Conservation (phyloP, 306 rosid species). For the Trifolium dubium region DNA sequence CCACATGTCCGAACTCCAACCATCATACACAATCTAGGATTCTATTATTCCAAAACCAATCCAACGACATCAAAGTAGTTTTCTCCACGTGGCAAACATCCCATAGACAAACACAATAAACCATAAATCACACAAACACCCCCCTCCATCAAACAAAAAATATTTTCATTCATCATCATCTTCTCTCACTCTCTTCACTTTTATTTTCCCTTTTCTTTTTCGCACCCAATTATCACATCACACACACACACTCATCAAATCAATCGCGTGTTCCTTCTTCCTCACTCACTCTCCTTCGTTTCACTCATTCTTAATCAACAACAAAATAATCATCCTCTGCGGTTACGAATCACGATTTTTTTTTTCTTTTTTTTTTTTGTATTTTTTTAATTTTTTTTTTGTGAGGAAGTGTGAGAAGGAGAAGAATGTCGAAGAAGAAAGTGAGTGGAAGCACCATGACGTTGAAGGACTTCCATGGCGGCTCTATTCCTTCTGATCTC, state of each 20-base stretch:
- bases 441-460: constrained; percentile 91
- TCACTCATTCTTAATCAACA: constrained; percentile 7
- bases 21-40: not conserved
- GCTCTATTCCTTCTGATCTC: constrained; percentile 93
- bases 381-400: not conserved
- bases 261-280: not conserved
- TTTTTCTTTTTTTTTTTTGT: not conserved
- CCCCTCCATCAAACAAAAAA: not conserved
- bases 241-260: no score
- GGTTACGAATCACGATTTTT: not conserved
- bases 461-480: constrained; percentile 97
- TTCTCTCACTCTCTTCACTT: not conserved
- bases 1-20: not conserved
- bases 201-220: not conserved
- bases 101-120: not conserved
- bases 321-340: not conserved
- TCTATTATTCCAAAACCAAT: not conserved
- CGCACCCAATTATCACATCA: not conserved
- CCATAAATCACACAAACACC: not conserved
- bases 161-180: not conserved
- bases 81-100: not conserved
- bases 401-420: constrained; percentile 34
- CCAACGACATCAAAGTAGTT: not conserved
- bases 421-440: constrained; percentile 97
- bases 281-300: not conserved